Evolutionary conservation across 257 asterid genomes (phyloP).

Genomic region (Asclepias syriaca): DNA sequence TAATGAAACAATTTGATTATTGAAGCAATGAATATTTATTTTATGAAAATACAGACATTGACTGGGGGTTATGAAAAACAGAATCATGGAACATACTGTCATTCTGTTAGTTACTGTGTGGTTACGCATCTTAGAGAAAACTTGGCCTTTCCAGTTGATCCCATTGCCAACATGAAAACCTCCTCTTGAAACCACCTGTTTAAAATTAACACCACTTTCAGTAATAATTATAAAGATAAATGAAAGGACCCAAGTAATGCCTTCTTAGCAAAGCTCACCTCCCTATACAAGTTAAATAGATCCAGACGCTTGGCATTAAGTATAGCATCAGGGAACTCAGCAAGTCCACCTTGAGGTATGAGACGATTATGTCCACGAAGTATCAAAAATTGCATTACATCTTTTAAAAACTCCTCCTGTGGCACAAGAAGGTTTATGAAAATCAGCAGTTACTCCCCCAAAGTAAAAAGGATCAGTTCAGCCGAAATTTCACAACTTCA

Average conservation of each 20-base stretch:
- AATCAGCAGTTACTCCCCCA: neutral
- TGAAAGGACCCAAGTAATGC: neutral
- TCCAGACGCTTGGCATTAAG: constrained; percentile 99
- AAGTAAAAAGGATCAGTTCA: neutral
- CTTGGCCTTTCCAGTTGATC: constrained; percentile 99
- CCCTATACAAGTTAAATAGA: constrained; percentile 93
- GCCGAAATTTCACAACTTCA: neutral
- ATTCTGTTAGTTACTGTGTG: constrained; percentile 94
- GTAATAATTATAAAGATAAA: neutral
- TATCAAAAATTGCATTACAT: constrained; percentile 92
- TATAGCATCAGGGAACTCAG: constrained; percentile 97
- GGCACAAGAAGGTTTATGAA: constrained; percentile 7
- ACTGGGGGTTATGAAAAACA: neutral
- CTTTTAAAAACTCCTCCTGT: constrained; percentile 92
- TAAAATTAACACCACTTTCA: constrained; percentile 11
- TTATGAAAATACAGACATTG: neutral
- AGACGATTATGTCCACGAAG: constrained; percentile 98
- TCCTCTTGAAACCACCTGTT: constrained; percentile 95
- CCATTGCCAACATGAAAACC: constrained; percentile 99
- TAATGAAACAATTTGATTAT: neutral
- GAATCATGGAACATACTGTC: constrained; percentile 53
- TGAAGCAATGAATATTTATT: neutral
- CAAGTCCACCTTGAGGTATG: constrained; percentile 95
- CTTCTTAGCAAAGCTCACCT: constrained; percentile 44
- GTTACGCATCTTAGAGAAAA: constrained; percentile 97